Evolutionary conservation across 2,329 filamentous ascomycete species (phyloP), one percentile per base, ranked within the genome.

Genomic region (Penicillium sp.): DNA sequence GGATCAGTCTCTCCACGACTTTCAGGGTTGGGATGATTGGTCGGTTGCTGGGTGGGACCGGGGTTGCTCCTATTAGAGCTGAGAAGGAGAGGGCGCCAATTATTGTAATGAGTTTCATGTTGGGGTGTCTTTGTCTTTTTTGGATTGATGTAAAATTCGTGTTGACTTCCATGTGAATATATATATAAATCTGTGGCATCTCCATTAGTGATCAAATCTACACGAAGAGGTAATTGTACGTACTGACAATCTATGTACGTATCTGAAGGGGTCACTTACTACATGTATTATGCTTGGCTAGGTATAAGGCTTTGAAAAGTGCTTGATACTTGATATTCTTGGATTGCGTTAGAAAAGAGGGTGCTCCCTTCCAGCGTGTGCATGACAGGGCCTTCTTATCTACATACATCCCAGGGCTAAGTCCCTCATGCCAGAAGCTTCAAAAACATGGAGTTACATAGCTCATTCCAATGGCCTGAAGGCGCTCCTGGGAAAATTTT

Each of bases 101-200:
- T n/a, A 63, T 49, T 19, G 53, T n/a, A 26, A 50, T 52, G 14
- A 63, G 38, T 51, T 64, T 61, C 61, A 63, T 64, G n/a, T 10
- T 49, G 30, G 19, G n/a, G 2, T 31, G 11, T 31, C 8, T 31
- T 14, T 28, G 7, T 30, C 25, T 44, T 8, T 31, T 14, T 14
- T 30, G 26, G 9, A 44, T 30, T 22, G 22, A 22, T 22, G 22
- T 22, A 22, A 22, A 22, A 17, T 7, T 8, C 4, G 4, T 31
- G 17, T 31, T 31, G 42, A 22, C 28, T 16, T 5, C 4, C 2
- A 10, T 2, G 7, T 11, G 5, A 31, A 10, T 11, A 22, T 33
- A 44, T 44, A 44, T 45, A 22, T 33, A 45, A 22, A 22, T 11
- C 28, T 22, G 28, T 31, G 12, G 42, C 4, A 17, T 10, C 25